Evolutionary conservation across 768 basidiomycete species (phyloP), one percentile per base, ranked within the genome.

Genomic region (Kwoniella shandongensis): DNA sequence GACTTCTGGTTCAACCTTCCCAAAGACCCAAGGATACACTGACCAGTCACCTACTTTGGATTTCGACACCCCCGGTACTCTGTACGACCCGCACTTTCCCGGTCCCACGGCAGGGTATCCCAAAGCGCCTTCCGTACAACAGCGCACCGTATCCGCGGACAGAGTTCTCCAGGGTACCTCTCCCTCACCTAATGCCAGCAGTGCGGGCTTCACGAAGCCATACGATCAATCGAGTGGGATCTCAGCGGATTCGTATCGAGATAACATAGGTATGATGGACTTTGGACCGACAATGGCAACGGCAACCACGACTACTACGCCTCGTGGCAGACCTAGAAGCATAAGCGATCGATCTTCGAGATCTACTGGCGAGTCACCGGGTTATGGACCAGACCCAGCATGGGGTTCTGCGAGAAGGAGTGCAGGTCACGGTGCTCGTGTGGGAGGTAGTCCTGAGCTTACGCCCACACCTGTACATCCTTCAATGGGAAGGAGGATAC

Each of bases 71-170:
- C 59, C 59, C 18, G 48, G 36, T 7, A 61, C 59, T 8, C 38
- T 61, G 13, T 61, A 56, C 30, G 59, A 61, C 25, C 59, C 59
- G 2, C 49, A 44, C 32, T 26, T 52, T 3, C 26, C 51, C 13
- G 49, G 32, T 10, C 61, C 54, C 0, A 23, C 41, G 15, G 27
- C 59, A n/a, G 18, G 11, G 7, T 61, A 61, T 26, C 52, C 59
- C 26, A 45, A 35, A 18, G 42, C 49, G 4, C 60, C 48, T 13
- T 49, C 47, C 4, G 45, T 29, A 25, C 44, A 38, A 18, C 40
- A 32, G 22, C 41, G 22, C n/a, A 23, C 41, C 17, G n/a, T n/a
- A 23, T 46, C 44, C 11, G 20, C 38, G 5, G 41, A 54, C 12
- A 6, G 53, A 22, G 26, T 54, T 54, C 35, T 30, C 53, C 5